phyloP scores from a whole-genome alignment of 2,329 filamentous ascomycete species.

The Pseudogymnoascus sp. region DNA sequence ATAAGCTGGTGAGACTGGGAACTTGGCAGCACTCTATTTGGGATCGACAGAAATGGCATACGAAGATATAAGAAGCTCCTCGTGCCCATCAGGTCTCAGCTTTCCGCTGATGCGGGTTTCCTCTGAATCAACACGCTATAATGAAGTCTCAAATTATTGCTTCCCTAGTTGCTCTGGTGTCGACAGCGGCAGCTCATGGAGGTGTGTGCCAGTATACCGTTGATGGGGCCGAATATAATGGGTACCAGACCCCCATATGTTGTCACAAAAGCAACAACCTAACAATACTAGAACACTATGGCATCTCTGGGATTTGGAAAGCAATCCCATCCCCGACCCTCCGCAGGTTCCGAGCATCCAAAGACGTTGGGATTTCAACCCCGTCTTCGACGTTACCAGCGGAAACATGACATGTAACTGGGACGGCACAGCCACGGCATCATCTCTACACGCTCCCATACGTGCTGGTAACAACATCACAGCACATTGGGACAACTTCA shows the following conservation, averaged over 20 bases:
- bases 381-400: neutral
- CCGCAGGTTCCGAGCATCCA: neutral
- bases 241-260: neutral
- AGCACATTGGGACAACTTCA: neutral
- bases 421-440: neutral
- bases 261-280: neutral
- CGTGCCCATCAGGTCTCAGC: neutral
- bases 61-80: neutral
- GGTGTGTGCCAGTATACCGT: neutral
- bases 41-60: neutral
- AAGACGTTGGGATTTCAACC: conserved; percentile 2
- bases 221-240: conserved; percentile 2
- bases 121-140: neutral
- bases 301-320: conserved; percentile 2
- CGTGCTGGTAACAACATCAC: neutral
- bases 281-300: neutral
- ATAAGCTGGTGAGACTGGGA: neutral
- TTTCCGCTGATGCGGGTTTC: neutral
- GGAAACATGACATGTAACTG: conserved; percentile 4
- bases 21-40: neutral
- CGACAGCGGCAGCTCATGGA: neutral
- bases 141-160: neutral
- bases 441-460: neutral
- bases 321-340: neutral
- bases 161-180: neutral